Evolutionary conservation across 2,329 filamentous ascomycete species (phyloP).

Genomic region (Leptographium procerum): DNA sequence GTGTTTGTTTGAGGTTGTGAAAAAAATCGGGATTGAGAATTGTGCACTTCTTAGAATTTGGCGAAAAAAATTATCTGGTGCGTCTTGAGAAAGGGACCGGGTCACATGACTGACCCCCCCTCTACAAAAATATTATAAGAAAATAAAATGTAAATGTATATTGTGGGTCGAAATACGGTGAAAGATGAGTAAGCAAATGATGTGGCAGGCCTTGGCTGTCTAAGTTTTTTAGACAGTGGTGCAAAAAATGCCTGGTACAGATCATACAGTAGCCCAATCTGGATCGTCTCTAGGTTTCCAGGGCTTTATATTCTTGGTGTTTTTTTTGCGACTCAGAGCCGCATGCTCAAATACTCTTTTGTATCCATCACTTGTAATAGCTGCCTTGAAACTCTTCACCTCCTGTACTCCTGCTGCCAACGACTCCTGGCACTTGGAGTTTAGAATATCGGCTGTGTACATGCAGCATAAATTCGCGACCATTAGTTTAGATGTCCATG

Average conservation of each 20-base stretch:
- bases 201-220: not conserved
- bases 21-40: slow-evolving; percentile 1
- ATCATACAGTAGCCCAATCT: slow-evolving; percentile 34
- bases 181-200: not conserved
- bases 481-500: not conserved
- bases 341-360: slow-evolving; percentile 40
- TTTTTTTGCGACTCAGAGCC: slow-evolving; percentile 39
- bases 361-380: slow-evolving; percentile 34
- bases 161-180: not conserved
- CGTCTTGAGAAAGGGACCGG: slow-evolving; percentile 7
- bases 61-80: slow-evolving; percentile 11
- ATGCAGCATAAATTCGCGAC: slow-evolving; percentile 11
- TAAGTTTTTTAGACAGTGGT: not conserved
- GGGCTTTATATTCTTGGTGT: slow-evolving; percentile 44
- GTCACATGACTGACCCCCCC: slow-evolving; percentile 13
- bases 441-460: slow-evolving; percentile 36
- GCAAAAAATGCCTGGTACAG: not conserved
- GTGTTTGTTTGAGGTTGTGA: slow-evolving; percentile 16
- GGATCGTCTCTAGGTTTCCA: slow-evolving; percentile 50
- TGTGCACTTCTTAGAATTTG: slow-evolving; percentile 3
- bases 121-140: too few species aligned
- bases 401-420: slow-evolving; percentile 36
- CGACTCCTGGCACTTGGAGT: slow-evolving; percentile 34
- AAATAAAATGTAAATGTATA: too few species aligned
- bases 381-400: slow-evolving; percentile 37